phyloP scores from a whole-genome alignment of 345 rosid species.

The Salix caprea region DNA sequence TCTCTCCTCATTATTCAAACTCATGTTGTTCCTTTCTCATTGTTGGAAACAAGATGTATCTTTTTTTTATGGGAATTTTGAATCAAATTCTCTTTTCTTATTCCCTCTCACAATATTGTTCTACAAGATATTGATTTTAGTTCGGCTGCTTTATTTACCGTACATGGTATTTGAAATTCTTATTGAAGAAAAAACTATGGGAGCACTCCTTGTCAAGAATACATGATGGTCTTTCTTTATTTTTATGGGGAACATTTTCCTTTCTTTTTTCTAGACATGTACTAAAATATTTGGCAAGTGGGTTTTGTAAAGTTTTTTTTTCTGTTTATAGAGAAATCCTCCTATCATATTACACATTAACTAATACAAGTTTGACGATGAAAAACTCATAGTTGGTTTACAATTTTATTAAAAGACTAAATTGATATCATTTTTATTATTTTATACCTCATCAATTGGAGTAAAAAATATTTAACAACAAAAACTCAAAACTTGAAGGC shows the following conservation, averaged over 20 bases:
- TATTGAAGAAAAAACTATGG: too few relatives aligned
- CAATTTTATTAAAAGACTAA: too few relatives aligned
- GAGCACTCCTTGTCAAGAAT: neutral
- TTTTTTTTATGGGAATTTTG: slow-evolving; percentile 10
- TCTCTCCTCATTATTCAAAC: neutral
- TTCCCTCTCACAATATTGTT: slow-evolving; percentile 12
- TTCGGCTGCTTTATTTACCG: neutral
- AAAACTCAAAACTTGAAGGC: too few relatives aligned
- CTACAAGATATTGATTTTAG: neutral
- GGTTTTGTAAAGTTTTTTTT: too few relatives aligned
- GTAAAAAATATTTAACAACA: too few relatives aligned
- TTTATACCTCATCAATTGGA: too few relatives aligned
- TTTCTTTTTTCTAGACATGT: neutral
- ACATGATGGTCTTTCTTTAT: neutral
- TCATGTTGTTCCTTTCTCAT: neutral
- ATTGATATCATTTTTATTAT: too few relatives aligned
- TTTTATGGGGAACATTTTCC: neutral
- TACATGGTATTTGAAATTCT: neutral
- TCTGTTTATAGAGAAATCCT: too few relatives aligned
- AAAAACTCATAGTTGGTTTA: too few relatives aligned
- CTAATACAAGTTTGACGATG: too few relatives aligned
- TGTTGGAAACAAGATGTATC: slow-evolving; percentile 1
- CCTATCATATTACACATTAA: too few relatives aligned
- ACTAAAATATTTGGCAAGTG: too few relatives aligned
- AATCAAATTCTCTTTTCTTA: slow-evolving; percentile 29